Percentiles rank a stretch among this genome's conserved stretches.
These are phyloP conservation scores for Anthostomella pinea DNA, from an alignment of 2,329 filamentous ascomycete genomes.

Conservation along the genomic window DNA sequence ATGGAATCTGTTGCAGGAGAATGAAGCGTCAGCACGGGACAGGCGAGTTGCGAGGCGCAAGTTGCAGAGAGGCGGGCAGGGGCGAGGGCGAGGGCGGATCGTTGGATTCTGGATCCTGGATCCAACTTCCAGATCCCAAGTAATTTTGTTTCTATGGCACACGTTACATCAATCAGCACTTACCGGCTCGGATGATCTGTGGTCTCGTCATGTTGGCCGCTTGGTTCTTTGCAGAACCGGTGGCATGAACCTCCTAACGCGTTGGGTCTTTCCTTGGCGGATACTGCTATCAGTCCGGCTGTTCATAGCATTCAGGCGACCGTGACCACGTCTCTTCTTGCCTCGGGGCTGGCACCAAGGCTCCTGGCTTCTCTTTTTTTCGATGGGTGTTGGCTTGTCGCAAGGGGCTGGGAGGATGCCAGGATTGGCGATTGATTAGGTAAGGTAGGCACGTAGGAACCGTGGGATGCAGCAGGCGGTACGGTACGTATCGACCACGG, in stretches of 20 bases:
- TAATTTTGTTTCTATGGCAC: slow-evolving; percentile 23
- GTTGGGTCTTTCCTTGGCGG: slow-evolving; percentile 17
- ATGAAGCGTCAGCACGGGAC: slow-evolving; percentile 27
- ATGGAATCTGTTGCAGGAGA: slow-evolving; percentile 69
- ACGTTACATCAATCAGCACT: slow-evolving; percentile 27
- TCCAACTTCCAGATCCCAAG: too few relatives aligned
- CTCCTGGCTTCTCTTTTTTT: slow-evolving; percentile 11
- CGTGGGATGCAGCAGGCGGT: too few relatives aligned
- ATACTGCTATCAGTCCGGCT: slow-evolving; percentile 10
- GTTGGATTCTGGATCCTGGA: slow-evolving; percentile 5
- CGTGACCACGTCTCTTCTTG: slow-evolving; percentile 12
- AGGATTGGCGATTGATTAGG: slow-evolving; percentile 8
- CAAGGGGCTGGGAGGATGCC: slow-evolving; percentile 21
- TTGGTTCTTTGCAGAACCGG: slow-evolving; percentile 19
- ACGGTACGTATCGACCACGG: slow-evolving; percentile 12
- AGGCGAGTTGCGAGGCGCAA: neutral
- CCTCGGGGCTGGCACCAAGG: slow-evolving; percentile 1
- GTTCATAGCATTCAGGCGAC: slow-evolving; percentile 17
- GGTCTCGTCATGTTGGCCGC: slow-evolving; percentile 55
- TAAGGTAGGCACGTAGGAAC: slow-evolving; percentile 12
- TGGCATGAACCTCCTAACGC: slow-evolving; percentile 29
- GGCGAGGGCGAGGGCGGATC: slow-evolving; percentile 3
- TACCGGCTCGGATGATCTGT: slow-evolving; percentile 60
- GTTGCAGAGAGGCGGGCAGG: slow-evolving; percentile 15
- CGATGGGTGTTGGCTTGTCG: slow-evolving; percentile 17